Conservation (phyloP, 441 rosid genomes). For the Gossypium gossypioides region DNA sequence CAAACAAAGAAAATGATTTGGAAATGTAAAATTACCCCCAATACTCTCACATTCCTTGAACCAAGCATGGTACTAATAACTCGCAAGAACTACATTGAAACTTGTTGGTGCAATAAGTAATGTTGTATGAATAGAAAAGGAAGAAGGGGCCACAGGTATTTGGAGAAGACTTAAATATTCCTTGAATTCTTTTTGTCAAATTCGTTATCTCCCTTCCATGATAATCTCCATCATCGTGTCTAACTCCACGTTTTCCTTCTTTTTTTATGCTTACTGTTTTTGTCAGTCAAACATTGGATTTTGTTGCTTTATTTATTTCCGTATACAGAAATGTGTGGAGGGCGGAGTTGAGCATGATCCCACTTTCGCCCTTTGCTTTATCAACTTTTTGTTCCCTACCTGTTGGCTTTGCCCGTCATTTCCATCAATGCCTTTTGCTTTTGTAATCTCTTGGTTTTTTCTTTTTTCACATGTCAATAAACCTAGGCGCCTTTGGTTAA, state of each 20-base stretch:
- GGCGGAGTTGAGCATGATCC: conserved; percentile 16
- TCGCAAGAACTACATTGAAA: too few species aligned
- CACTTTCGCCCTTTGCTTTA: conserved; percentile 20
- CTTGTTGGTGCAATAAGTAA: too few species aligned
- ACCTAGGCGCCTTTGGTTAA: neutral
- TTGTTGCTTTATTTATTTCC: conserved; percentile 11
- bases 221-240: conserved; percentile 22
- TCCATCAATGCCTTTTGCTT: neutral
- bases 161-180: conserved; percentile 1
- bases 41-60: too few species aligned
- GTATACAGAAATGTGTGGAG: conserved; percentile 17
- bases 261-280: neutral
- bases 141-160: neutral
- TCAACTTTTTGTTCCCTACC: conserved; percentile 4
- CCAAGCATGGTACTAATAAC: too few species aligned
- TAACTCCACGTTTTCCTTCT: neutral
- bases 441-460: neutral
- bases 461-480: neutral
- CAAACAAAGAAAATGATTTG: too few species aligned
- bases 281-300: conserved; percentile 24
- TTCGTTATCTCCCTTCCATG: conserved; percentile 9
- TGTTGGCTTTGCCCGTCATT: neutral
- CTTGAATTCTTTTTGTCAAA: neutral
- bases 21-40: too few species aligned
- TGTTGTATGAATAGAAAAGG: too few species aligned